A percentile compares a stretch with the other conserved stretches of the same genome.
phyloP scores from a whole-genome alignment of 2,329 filamentous ascomycete species.

The Exophiala xenobiotica region DNA sequence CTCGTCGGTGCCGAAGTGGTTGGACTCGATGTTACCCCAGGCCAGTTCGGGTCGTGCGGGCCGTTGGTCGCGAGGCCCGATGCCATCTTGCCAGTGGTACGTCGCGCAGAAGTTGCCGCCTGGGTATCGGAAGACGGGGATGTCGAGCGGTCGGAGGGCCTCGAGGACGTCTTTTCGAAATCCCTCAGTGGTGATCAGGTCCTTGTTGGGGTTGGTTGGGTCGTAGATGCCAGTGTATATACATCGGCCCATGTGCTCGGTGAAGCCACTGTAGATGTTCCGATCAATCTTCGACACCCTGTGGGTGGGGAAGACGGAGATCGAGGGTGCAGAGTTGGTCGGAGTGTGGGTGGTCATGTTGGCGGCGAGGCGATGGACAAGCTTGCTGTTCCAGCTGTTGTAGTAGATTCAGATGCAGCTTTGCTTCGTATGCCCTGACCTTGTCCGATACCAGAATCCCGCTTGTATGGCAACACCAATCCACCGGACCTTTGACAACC shows the following conservation, averaged over 20 bases:
- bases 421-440: no score
- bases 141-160: slow-evolving; percentile 69
- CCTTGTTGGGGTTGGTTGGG: slow-evolving; percentile 58
- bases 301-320: slow-evolving; percentile 62
- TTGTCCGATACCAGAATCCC: no score
- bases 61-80: slow-evolving; percentile 70
- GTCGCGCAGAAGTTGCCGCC: slow-evolving; percentile 83
- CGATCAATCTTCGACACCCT: slow-evolving; percentile 72
- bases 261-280: slow-evolving; percentile 82
- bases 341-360: slow-evolving; percentile 71
- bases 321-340: slow-evolving; percentile 62
- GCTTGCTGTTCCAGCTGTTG: not conserved
- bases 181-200: slow-evolving; percentile 68
- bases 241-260: slow-evolving; percentile 88
- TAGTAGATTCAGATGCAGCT: no score
- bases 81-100: slow-evolving; percentile 80
- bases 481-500: no score
- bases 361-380: no score
- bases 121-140: slow-evolving; percentile 70
- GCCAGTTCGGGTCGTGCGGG: slow-evolving; percentile 72
- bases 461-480: no score
- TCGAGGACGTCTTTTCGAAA: slow-evolving; percentile 77
- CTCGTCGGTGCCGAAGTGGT: slow-evolving; percentile 81
- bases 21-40: slow-evolving; percentile 70
- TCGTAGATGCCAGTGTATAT: slow-evolving; percentile 87